Percentiles rank a stretch among this genome's conserved stretches.
phyloP scores from a whole-genome alignment of 352 stramenopile genomes.

The Phytopythium oedochilum region DNA sequence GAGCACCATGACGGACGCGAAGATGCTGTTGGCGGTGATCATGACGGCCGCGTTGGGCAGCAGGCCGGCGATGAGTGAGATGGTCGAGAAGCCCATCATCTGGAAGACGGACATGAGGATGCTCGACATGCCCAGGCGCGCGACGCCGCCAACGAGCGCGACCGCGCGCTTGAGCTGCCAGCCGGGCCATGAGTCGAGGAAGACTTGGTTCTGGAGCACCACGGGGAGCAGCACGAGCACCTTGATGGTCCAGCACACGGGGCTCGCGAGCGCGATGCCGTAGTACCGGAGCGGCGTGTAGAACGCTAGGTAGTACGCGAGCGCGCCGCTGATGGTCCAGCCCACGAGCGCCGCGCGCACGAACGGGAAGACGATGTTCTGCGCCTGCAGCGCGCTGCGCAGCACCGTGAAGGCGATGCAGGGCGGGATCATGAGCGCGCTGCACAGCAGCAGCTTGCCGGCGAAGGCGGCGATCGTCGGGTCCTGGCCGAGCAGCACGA shows the following conservation, averaged over 20 bases:
- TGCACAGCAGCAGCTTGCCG: constrained; percentile 30
- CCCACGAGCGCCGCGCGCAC: constrained; percentile 31
- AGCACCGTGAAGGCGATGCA: constrained; percentile 47
- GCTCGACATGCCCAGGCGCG: constrained; percentile 27
- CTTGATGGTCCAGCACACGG: constrained; percentile 46
- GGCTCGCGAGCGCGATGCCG: constrained; percentile 42
- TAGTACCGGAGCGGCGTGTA: constrained; percentile 48
- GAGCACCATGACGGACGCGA: constrained; percentile 34
- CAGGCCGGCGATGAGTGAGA: constrained; percentile 46
- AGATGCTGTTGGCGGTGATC: constrained; percentile 53
- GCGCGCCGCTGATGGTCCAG: constrained; percentile 29
- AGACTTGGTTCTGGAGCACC: constrained; percentile 40
- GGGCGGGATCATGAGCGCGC: constrained; percentile 29
- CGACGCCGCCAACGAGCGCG: constrained; percentile 35
- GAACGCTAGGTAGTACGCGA: constrained; percentile 50
- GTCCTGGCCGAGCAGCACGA: constrained; percentile 50
- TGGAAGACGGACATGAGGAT: constrained; percentile 53
- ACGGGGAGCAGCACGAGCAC: constrained; percentile 39
- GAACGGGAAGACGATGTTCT: constrained; percentile 63
- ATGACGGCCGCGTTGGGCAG: constrained; percentile 42
- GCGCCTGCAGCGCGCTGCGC: constrained; percentile 49
- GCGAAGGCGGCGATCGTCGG: constrained; percentile 38
- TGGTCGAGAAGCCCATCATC: constrained; percentile 34
- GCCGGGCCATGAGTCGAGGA: constrained; percentile 53
- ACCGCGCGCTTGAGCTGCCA: constrained; percentile 34